Percentiles rank a stretch among this genome's conserved stretches.
These are phyloP conservation scores for Backusella westeae DNA, from an alignment of 192 early-diverging fungal genomes.

Conservation along the genomic window DNA sequence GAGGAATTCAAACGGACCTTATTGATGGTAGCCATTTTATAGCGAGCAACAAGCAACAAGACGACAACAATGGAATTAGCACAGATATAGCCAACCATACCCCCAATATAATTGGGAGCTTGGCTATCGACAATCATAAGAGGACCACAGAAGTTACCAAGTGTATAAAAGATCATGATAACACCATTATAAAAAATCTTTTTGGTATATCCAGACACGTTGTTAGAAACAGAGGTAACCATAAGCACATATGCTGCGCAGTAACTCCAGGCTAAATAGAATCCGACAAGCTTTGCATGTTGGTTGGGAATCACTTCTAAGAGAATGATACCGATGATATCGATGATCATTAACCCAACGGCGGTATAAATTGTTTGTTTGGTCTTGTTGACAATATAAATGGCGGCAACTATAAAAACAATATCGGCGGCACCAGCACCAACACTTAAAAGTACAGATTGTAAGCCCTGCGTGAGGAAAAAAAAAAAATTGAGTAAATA, in stretches of 20 bases:
- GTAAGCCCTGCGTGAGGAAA: not conserved
- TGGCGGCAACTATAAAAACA: conserved; percentile 13
- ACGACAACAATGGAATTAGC: conserved; percentile 16
- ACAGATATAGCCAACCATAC: conserved; percentile 21
- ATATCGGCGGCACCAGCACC: conserved; percentile 14
- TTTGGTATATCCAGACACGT: conserved; percentile 21
- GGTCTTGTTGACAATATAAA: not conserved
- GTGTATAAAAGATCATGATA: conserved; percentile 20
- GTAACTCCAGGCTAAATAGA: conserved; percentile 22
- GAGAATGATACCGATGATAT: conserved; percentile 24
- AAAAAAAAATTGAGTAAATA: not conserved
- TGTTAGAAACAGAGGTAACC: conserved; percentile 7
- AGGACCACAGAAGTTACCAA: conserved; percentile 25
- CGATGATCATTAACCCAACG: not conserved
- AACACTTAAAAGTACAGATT: conserved; percentile 24
- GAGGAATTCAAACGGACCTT: not conserved
- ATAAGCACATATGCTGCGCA: conserved; percentile 6
- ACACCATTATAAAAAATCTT: conserved; percentile 17
- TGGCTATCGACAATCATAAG: conserved; percentile 21
- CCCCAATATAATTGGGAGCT: conserved; percentile 20
- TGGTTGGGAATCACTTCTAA: conserved; percentile 9
- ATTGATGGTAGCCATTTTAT: conserved; percentile 12
- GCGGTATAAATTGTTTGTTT: conserved; percentile 16
- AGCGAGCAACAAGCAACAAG: conserved; percentile 7
- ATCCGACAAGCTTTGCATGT: conserved; percentile 17